Conservation (phyloP, 352 stramenopile species). For the Phytophthora chlamydospora region DNA sequence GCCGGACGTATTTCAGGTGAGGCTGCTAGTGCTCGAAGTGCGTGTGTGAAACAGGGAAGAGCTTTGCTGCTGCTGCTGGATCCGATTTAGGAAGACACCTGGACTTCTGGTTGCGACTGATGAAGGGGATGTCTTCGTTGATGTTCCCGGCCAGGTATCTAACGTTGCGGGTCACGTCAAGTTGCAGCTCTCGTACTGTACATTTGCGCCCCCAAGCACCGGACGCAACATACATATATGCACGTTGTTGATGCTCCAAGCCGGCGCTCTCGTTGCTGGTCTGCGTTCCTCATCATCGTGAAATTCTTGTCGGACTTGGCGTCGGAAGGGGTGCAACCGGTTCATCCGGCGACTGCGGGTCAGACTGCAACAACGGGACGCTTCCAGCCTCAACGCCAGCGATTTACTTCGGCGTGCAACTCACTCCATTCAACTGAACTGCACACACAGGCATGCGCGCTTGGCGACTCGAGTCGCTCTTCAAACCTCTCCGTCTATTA, state of each 20-base stretch:
- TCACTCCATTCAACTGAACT: slow-evolving; percentile 19
- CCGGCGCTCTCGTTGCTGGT: not conserved
- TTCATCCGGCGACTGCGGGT: slow-evolving; percentile 13
- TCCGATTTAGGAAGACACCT: slow-evolving; percentile 4
- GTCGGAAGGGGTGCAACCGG: slow-evolving; percentile 4
- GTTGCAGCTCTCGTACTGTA: not conserved
- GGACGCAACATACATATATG: not conserved
- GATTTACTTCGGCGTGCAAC: no score
- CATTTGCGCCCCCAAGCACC: not conserved
- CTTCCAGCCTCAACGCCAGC: slow-evolving; percentile 9
- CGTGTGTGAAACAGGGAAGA: not conserved
- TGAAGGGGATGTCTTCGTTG: not conserved
- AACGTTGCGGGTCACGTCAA: slow-evolving; percentile 1
- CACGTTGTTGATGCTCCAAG: slow-evolving; percentile 9
- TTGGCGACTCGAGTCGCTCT: not conserved
- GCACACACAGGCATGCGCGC: not conserved
- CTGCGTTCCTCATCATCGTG: not conserved
- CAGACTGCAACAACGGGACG: slow-evolving; percentile 16
- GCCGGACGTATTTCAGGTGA: no score
- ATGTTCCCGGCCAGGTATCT: not conserved
- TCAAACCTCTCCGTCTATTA: not conserved
- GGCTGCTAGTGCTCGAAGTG: no score
- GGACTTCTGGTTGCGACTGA: slow-evolving; percentile 6
- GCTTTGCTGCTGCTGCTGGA: not conserved
- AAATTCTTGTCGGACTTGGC: slow-evolving; percentile 15